phyloP scores from a whole-genome alignment of 2,329 filamentous ascomycete species.

The Trematosphaeria pertusa region DNA sequence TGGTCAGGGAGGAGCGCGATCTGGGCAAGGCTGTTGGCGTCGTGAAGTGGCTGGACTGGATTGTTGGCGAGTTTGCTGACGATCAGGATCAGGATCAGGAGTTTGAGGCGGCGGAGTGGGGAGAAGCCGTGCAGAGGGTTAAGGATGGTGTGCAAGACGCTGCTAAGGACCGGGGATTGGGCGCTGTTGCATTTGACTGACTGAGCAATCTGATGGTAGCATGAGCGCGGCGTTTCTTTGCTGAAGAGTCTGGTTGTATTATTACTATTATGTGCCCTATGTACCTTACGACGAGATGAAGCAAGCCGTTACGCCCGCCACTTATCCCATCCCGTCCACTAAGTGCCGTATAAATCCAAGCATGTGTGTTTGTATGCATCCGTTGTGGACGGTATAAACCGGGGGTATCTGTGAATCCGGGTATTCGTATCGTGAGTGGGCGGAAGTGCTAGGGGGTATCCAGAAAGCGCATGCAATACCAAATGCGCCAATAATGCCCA shows the following conservation, averaged over 20 bases:
- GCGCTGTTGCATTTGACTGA: conserved; percentile 45
- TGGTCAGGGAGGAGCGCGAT: conserved; percentile 78
- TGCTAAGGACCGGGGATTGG: conserved; percentile 54
- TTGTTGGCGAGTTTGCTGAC: conserved; percentile 39
- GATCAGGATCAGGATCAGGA: conserved; percentile 17
- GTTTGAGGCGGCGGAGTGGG: conserved; percentile 39
- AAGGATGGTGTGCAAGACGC: conserved; percentile 52
- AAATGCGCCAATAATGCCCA: not conserved
- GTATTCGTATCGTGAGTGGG: not conserved
- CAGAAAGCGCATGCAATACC: not conserved
- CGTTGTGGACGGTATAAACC: not conserved
- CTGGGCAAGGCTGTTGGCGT: conserved; percentile 75
- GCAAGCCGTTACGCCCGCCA: conserved; percentile 2
- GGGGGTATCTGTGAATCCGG: conserved; percentile 6
- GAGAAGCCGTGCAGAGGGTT: conserved; percentile 47
- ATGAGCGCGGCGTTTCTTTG: not conserved
- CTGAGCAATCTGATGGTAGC: too few species aligned
- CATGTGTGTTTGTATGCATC: not conserved
- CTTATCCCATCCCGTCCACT: not conserved
- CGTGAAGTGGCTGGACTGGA: conserved; percentile 67
- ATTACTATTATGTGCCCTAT: conserved; percentile 13
- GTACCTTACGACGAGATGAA: conserved; percentile 4
- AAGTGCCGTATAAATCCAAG: too few species aligned
- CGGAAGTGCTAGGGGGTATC: too few species aligned
- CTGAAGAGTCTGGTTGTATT: conserved; percentile 7